These are phyloP conservation scores for Euphorbia schlechtendalii DNA, from an alignment of 441 rosid genomes.

Conservation along the genomic window DNA sequence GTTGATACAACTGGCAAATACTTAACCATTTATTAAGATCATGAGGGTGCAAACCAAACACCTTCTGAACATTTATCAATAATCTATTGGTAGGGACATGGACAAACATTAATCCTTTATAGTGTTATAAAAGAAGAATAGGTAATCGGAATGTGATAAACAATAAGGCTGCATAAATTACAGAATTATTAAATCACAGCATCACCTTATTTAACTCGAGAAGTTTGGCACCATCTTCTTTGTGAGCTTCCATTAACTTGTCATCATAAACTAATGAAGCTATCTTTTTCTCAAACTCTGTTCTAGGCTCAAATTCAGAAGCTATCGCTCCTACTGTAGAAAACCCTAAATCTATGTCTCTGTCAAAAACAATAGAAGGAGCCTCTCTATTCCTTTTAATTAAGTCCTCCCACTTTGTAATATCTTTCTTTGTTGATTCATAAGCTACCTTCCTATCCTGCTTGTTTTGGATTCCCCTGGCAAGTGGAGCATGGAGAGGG, in stretches of 20 bases:
- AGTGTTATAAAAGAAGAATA: not conserved
- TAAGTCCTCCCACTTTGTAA: constrained; percentile 66
- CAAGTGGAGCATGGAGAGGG: constrained; percentile 69
- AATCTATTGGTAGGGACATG: not conserved
- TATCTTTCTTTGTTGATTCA: constrained; percentile 50
- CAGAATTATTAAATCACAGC: constrained; percentile 6
- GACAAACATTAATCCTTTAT: too few relatives aligned
- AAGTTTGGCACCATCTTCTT: constrained; percentile 74
- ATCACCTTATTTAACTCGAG: constrained; percentile 82
- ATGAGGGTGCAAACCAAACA: not conserved
- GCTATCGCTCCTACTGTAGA: constrained; percentile 96
- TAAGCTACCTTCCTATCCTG: constrained; percentile 68
- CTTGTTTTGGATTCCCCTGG: constrained; percentile 59
- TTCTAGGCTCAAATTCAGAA: constrained; percentile 85
- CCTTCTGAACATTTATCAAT: not conserved
- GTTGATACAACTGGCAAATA: not conserved
- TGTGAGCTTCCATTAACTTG: constrained; percentile 64
- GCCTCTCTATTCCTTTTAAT: constrained; percentile 88
- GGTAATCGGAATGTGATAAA: not conserved
- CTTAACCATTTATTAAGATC: not conserved
- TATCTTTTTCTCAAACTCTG: constrained; percentile 88
- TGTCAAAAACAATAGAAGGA: constrained; percentile 63
- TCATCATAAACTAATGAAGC: constrained; percentile 58
- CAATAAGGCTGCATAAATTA: not conserved
- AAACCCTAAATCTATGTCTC: constrained; percentile 60